These are phyloP conservation scores for Oryza meridionalis DNA, from an alignment of 176 grass and related monocot species.

Conservation along the genomic window DNA sequence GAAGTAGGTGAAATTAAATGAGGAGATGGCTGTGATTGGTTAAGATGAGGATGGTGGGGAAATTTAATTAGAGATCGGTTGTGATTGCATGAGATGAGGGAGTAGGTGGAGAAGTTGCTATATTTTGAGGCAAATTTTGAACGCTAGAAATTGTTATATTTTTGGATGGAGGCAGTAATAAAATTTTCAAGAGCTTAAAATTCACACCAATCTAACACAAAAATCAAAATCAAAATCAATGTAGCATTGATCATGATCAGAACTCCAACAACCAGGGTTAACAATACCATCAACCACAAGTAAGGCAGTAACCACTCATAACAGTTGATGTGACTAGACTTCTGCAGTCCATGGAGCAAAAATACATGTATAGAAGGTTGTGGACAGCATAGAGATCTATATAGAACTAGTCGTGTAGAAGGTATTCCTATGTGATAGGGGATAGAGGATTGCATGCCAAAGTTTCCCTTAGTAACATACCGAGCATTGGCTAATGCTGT, in stretches of 20 bases:
- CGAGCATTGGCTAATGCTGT: slow-evolving; percentile 97
- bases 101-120: no score
- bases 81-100: no score
- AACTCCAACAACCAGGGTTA: neutral
- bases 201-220: neutral
- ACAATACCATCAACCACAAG: neutral
- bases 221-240: neutral
- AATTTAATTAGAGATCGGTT: no score
- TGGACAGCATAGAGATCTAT: neutral
- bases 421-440: neutral
- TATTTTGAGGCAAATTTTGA: no score
- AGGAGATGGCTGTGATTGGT: no score
- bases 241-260: slow-evolving; percentile 8
- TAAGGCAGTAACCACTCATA: slow-evolving; percentile 14
- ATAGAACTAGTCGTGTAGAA: neutral
- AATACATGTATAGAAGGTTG: neutral
- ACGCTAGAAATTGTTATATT: no score
- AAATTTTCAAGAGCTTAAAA: neutral
- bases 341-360: slow-evolving; percentile 16
- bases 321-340: neutral
- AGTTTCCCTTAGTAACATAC: slow-evolving; percentile 40
- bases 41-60: no score
- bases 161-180: neutral
- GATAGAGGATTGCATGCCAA: slow-evolving; percentile 21
- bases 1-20: no score